phyloP scores from a whole-genome alignment of 169 alveolate genomes.

The Nephromyces sp. region DNA sequence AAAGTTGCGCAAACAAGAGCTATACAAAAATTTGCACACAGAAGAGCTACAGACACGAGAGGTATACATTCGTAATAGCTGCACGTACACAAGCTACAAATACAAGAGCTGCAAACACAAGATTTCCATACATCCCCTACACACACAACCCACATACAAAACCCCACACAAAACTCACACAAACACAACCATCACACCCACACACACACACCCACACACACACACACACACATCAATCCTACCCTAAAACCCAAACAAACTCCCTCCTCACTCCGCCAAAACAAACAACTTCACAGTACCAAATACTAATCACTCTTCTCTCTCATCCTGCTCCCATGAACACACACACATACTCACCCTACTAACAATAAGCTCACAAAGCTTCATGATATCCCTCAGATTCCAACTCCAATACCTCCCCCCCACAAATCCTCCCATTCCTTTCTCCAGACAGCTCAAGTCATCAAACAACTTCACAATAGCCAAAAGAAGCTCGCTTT shows the following conservation, averaged over 20 bases:
- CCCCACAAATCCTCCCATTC: conserved; percentile 4
- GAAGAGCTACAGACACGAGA: too few species aligned
- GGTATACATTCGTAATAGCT: too few species aligned
- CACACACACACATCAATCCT: too few species aligned
- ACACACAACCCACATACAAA: not conserved
- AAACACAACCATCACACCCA: not conserved
- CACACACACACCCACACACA: not conserved
- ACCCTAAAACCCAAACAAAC: too few species aligned
- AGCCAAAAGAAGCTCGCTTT: not conserved
- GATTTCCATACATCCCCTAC: too few species aligned
- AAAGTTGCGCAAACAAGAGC: conserved; percentile 13
- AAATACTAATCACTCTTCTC: too few species aligned
- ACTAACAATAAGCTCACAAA: conserved; percentile 26
- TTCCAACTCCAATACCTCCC: conserved; percentile 35
- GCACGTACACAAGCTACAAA: too few species aligned
- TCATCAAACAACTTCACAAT: not conserved
- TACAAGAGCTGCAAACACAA: too few species aligned
- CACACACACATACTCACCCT: not conserved
- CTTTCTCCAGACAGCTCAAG: not conserved
- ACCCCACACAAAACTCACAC: not conserved
- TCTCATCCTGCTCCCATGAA: not conserved
- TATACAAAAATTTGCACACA: conserved; percentile 6
- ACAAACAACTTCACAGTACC: not conserved
- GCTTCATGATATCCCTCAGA: conserved; percentile 40
- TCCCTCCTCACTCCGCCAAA: not conserved